Evolutionary conservation across 495 filamentous ascomycete genomes (phyloP), one percentile per base, ranked within the genome.

Genomic region (Penicillium ucsense): DNA sequence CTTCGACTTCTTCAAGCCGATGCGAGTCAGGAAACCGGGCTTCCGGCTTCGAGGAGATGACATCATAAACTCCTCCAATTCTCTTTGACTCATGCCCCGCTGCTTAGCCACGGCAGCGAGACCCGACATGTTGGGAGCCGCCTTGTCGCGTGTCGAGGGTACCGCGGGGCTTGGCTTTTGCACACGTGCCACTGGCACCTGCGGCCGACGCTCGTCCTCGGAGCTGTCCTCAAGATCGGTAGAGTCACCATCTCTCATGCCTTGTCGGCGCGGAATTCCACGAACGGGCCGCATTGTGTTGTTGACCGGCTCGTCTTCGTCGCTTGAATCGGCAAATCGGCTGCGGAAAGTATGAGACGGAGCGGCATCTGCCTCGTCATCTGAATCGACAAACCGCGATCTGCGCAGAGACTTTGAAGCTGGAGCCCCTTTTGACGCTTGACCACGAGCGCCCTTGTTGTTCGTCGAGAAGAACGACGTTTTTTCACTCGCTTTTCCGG

Each of bases 321-420:
- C 86, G 56, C 86, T 89, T 2, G 86, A 90, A 49, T 89, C 84
- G n/a, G 78, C 82, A 56, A 89, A 89, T 3, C 87, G 82, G 57
- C 85, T 89, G 34, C 67, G 72, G 56, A 84, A 86, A 31, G 47
- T 42, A 10, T 54, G 69, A 6, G 54, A 52, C 0, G 58, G 58
- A 8, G 38, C 20, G 9, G 46, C 71, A 3, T 76, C 77, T 12
- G 81, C 83, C 11, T 90, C 87, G 30, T 84, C 84, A 51, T 86
- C 88, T 0, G 86, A 90, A 53, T 88, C 80, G 1, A 59, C 79
- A 51, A 87, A 84, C 3, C 76, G 66, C 5, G 73, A 70, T 6
- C 49, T 35, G 31, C 60, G 52, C 32, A 12, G 35, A 0, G 48
- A 37, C 12, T 50, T 51, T 4, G 52, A 46, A 31, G 59, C 31